Percentiles rank a stretch among this genome's conserved stretches.
phyloP scores from a whole-genome alignment of 805 yeast species.

The Kuraishia borneana region DNA sequence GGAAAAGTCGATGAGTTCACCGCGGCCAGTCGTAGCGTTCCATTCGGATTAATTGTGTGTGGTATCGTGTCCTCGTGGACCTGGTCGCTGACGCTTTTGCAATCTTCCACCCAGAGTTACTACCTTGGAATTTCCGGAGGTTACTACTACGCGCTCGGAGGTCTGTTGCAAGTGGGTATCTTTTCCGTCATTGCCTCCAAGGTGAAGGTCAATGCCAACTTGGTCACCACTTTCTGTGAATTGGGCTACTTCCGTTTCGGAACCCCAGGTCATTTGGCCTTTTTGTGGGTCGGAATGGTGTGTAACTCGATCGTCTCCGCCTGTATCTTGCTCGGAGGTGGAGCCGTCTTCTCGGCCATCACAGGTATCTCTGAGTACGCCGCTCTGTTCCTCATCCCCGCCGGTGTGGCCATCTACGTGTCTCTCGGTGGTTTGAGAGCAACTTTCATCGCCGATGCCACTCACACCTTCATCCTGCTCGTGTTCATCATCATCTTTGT shows the following conservation, averaged over 20 bases:
- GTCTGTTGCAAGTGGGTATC: slow-evolving; percentile 15
- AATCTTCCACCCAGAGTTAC: slow-evolving; percentile 13
- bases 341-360: slow-evolving; percentile 10
- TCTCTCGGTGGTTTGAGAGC: slow-evolving; percentile 22
- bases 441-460: slow-evolving; percentile 21
- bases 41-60: slow-evolving; percentile 9
- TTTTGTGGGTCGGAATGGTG: slow-evolving; percentile 14
- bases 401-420: slow-evolving; percentile 18
- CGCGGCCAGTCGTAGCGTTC: slow-evolving; percentile 9
- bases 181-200: slow-evolving; percentile 17
- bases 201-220: slow-evolving; percentile 16
- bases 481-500: slow-evolving; percentile 24
- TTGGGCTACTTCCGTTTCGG: slow-evolving; percentile 19
- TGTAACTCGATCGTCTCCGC: slow-evolving; percentile 9
- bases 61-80: slow-evolving; percentile 18
- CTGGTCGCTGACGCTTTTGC: slow-evolving; percentile 17
- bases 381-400: slow-evolving; percentile 14
- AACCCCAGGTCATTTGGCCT: slow-evolving; percentile 15
- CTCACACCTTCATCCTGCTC: slow-evolving; percentile 16
- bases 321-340: slow-evolving; percentile 10
- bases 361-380: slow-evolving; percentile 14
- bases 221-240: slow-evolving; percentile 18
- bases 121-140: slow-evolving; percentile 14
- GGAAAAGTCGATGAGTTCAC: slow-evolving; percentile 14
- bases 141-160: slow-evolving; percentile 16